Base-by-base conservation (phyloP, 1,284 basidiomycete species). In the Retiboletus flavoniger region DNA sequence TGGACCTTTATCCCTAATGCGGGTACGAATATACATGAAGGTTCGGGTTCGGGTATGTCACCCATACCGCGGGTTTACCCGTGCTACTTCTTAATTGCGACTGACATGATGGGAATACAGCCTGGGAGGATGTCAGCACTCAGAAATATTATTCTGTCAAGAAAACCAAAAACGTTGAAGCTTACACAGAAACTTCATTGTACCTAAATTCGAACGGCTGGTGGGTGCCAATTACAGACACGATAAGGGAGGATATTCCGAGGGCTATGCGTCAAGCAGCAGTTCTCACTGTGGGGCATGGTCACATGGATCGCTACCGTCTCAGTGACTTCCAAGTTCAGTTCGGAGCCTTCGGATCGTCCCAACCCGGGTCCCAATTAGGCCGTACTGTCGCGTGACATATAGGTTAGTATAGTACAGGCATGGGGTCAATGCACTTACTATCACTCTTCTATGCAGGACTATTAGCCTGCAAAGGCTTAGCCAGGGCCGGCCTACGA, bases 71-170 rank as follows among this genome's bases (percentile, higher is more conserved):
- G n/a, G n/a, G n/a, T n/a, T n/a, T n/a, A n/a, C n/a, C n/a, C n/a
- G n/a, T n/a, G n/a, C n/a, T n/a, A n/a, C n/a, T n/a, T n/a, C n/a
- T n/a, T n/a, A n/a, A n/a, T 35, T 35, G 44, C 24, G 19, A 75
- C 78, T 64, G 56, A 81, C 79, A 68, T 24, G 54, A 82, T 72
- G 24, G 80, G 80, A 14, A 82, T 55, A 56, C 75, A 82, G 56
- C 81, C 79, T 81, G 58, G 34, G 7, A 53, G 10, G 29, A 49
- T 31, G 10, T 31, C 10, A 40, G 8, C 4, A 32, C 60, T 54
- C 51, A 55, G 21, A 31, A 44, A n/a, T 2, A 7, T 7, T 8
- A 46, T 45, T 17, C 21, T n/a, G 19, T 42, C 29, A 8, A 29
- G 47, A 28, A 48, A 17, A 32, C 28, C 2, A 13, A 19, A 14